Percentiles rank a stretch among this genome's conserved stretches.
Conservation (phyloP, 257 asterid species). For the Paulownia fortunei region DNA sequence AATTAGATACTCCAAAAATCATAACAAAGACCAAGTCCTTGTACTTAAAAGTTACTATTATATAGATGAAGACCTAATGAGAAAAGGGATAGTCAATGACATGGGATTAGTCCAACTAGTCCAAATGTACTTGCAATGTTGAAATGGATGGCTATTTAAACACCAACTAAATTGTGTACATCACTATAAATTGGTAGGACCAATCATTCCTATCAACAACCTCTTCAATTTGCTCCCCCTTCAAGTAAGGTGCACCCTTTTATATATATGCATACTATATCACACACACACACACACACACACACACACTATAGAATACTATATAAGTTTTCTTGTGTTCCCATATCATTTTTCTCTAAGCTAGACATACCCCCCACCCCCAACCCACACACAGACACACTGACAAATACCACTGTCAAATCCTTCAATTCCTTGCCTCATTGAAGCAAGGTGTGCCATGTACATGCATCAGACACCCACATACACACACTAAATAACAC, state of each 20-base stretch:
- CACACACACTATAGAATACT: neutral
- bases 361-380: neutral
- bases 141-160: constrained; percentile 42
- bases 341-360: constrained; percentile 9
- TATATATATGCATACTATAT: neutral
- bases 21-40: neutral
- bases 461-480: neutral
- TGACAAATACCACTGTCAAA: no score
- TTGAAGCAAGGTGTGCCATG: neutral
- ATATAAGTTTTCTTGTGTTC: constrained; percentile 4
- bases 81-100: constrained; percentile 17
- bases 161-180: constrained; percentile 46
- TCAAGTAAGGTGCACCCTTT: constrained; percentile 9
- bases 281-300: neutral
- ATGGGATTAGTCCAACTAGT: constrained; percentile 24
- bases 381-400: no score
- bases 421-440: constrained; percentile 30
- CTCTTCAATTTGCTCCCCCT: constrained; percentile 29
- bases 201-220: constrained; percentile 36
- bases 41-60: neutral
- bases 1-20: neutral
- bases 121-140: constrained; percentile 28
- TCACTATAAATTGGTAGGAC: constrained; percentile 47
- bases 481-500: neutral
- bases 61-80: neutral